Evolutionary conservation across 2,329 filamentous ascomycete genomes (phyloP).

Genomic region (Diplocarpon rosae): DNA sequence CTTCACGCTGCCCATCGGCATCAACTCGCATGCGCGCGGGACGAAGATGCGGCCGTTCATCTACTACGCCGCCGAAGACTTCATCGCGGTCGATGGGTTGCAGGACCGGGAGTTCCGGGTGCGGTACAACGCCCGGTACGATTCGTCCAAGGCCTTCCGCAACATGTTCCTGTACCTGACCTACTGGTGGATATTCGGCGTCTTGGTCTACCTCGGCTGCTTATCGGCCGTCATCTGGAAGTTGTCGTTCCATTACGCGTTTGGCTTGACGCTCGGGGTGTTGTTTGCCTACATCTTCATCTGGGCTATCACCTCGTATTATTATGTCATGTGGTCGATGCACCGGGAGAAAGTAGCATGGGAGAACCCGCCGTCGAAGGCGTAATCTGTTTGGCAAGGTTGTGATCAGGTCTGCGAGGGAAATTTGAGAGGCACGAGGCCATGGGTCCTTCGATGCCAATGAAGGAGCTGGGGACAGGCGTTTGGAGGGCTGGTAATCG

Average conservation of each 20-base stretch:
- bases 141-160: constrained; percentile 12
- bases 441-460: too few species aligned
- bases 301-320: constrained; percentile 13
- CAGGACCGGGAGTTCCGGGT: constrained; percentile 19
- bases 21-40: constrained; percentile 18
- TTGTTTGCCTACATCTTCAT: constrained; percentile 16
- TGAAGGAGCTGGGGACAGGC: too few species aligned
- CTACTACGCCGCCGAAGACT: constrained; percentile 21
- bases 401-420: background rate
- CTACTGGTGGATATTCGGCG: constrained; percentile 15
- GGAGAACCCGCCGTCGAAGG: background rate
- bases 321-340: constrained; percentile 13
- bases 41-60: constrained; percentile 15
- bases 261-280: constrained; percentile 13
- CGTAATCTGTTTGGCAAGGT: background rate
- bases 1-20: constrained; percentile 46
- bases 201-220: constrained; percentile 14
- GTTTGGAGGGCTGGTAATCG: too few species aligned
- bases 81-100: constrained; percentile 19
- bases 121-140: constrained; percentile 16
- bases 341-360: constrained; percentile 8
- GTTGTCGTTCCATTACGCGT: constrained; percentile 18
- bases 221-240: constrained; percentile 18
- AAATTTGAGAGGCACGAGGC: background rate
- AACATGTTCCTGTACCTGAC: constrained; percentile 15